phyloP scores from a whole-genome alignment of 768 basidiomycete genomes.

The Lyophyllum shimeji region DNA sequence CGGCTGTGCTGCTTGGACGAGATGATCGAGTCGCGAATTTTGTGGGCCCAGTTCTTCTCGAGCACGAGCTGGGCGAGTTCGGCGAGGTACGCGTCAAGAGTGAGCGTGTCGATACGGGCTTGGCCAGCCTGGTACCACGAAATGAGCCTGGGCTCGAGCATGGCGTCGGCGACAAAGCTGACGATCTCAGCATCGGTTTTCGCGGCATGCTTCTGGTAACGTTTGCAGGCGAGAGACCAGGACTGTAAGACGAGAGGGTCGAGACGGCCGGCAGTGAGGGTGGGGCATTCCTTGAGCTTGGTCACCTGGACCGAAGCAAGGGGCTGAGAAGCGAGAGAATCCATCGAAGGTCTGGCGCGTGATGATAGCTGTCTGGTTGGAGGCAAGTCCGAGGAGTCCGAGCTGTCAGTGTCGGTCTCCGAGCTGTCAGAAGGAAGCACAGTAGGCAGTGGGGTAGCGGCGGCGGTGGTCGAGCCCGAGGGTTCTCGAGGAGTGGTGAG shows the following conservation, averaged over 20 bases:
- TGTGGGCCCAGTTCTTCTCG: conserved; percentile 3
- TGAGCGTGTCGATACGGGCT: conserved; percentile 14
- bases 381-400: not conserved
- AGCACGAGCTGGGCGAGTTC: conserved; percentile 11
- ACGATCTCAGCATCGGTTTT: conserved; percentile 12
- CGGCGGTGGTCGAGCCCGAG: not conserved
- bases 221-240: conserved; percentile 14
- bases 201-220: conserved; percentile 14
- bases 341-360: not conserved
- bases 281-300: conserved; percentile 18
- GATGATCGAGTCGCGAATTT: conserved; percentile 5
- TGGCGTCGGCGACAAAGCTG: conserved; percentile 15
- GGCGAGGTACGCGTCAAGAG: conserved; percentile 10
- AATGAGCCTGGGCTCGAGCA: conserved; percentile 15
- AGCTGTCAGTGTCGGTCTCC: not conserved
- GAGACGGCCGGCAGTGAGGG: conserved; percentile 16
- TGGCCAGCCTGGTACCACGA: conserved; percentile 17
- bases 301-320: conserved; percentile 9
- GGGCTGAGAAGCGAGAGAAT: conserved; percentile 20
- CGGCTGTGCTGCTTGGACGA: conserved; percentile 6
- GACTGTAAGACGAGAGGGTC: conserved; percentile 11
- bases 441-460: not conserved
- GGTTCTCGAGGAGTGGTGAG: not conserved
- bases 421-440: not conserved
- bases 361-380: not conserved